Evolutionary conservation across 345 rosid species (phyloP), one percentile per base, ranked within the genome.

Genomic region (Cardamine chenopodiifolia): DNA sequence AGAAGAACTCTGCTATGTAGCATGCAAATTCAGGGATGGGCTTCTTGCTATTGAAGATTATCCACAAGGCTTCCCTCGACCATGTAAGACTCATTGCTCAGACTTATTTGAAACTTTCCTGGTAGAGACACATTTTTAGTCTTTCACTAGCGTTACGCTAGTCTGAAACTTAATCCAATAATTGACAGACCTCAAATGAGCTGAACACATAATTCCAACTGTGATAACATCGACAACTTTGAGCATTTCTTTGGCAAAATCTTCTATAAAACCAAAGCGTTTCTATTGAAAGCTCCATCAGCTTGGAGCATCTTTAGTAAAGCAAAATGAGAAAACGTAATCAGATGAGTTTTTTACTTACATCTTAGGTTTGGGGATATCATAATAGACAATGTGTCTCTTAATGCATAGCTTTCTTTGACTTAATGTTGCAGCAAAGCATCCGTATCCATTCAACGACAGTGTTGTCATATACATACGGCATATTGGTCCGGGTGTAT

Each of bases 1-100:
- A 19, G 97, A 88, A 76, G 91, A 88, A 72, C 96, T 96, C 20
- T 92, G 93, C 71, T 93, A 92, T 74, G 75, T 85, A 32, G 92
- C 97, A 6, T 92, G 84, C 63, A 87, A 83, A 79, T 86, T 92
- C 42, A 86, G 90, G 0, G 89, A 88, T 66, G 97, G 93, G n/a
- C 82, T 84, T 48, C 78, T 89, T 57, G 70, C 67, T 62, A 80
- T 86, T 56, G 80, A 62, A 52, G 79, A 83, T 45, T 81, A 55
- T 75, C 97, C 97, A 32, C 79, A 78, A 81, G 84, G 86, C 70
- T 92, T 92, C 75, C 96, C 97, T 12, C 80, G 31, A 67, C 90
- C 93, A 73, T 87, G 97, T 89, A 61, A 50, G 70, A 67, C 73
- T 66, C 73, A 37, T 70, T n/a, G 53, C 11, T 70, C 45, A 14